Evolutionary conservation across 495 filamentous ascomycete genomes (phyloP).

Genomic region (Lophiostoma macrostomum): DNA sequence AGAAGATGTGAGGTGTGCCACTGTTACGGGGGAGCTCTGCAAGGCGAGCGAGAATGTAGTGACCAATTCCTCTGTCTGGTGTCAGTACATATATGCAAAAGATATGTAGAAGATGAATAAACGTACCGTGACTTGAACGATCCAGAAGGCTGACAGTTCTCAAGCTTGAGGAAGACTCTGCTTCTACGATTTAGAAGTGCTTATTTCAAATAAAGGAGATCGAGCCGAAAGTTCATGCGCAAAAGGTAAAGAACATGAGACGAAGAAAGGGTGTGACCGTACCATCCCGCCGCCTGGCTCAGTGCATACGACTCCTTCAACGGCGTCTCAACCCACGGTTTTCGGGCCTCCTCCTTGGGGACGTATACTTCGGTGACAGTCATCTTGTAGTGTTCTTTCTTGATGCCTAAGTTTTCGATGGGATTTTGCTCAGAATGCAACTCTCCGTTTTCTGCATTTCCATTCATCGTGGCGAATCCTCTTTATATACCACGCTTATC

Average conservation of each 20-base stretch:
- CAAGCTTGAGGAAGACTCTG: constrained; percentile 82
- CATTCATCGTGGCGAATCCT: no score
- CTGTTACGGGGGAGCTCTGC: constrained; percentile 39
- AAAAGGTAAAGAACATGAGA: no score
- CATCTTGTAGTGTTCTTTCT: constrained; percentile 1
- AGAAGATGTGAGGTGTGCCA: constrained; percentile 72
- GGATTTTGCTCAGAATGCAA: no score
- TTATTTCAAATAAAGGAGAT: no score
- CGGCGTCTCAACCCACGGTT: constrained; percentile 71
- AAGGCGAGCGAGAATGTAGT: constrained; percentile 64
- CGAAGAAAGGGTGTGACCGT: constrained; percentile 26
- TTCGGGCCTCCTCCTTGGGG: constrained; percentile 25
- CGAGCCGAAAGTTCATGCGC: no score
- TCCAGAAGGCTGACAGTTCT: constrained; percentile 86
- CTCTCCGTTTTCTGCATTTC: no score
- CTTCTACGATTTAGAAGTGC: constrained; percentile 41
- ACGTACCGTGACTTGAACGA: constrained; percentile 89
- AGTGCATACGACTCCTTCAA: constrained; percentile 65
- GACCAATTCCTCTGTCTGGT: constrained; percentile 66
- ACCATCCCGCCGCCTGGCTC: constrained; percentile 73
- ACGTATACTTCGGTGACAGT: constrained; percentile 10
- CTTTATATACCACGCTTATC: no score
- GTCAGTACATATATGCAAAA: constrained; percentile 6
- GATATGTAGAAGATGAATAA: constrained; percentile 1
- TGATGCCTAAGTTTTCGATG: not conserved